phyloP scores from a whole-genome alignment of 2,329 filamentous ascomycete genomes.

The Diaporthe helianthi region DNA sequence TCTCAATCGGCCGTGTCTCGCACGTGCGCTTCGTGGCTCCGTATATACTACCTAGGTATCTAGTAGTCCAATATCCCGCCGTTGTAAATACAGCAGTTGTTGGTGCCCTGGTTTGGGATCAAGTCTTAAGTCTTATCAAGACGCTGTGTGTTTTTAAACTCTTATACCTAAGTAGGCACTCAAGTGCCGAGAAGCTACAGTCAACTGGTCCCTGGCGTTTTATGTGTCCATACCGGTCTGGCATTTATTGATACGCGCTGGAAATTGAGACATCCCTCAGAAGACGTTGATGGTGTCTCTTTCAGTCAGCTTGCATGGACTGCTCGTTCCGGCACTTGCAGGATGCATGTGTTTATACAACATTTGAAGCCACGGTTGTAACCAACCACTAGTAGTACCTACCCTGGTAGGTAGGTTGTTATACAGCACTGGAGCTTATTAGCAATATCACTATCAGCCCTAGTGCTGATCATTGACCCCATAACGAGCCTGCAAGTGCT shows the following conservation, averaged over 20 bases:
- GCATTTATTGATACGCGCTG: too few relatives aligned
- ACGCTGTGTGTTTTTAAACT: too few relatives aligned
- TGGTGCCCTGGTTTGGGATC: background rate
- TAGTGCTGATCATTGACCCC: slow-evolving; percentile 7
- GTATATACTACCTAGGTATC: background rate
- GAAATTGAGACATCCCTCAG: background rate
- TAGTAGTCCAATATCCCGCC: background rate
- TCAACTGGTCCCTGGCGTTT: too few relatives aligned
- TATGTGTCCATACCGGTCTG: background rate
- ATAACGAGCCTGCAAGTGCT: background rate
- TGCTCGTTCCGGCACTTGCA: background rate
- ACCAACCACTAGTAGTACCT: background rate
- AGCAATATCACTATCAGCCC: background rate
- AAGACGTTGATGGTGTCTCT: background rate
- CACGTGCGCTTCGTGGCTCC: too few relatives aligned
- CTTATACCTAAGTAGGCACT: too few relatives aligned
- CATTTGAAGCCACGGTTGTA: background rate
- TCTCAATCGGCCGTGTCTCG: background rate
- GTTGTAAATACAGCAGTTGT: background rate
- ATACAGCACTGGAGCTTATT: too few relatives aligned
- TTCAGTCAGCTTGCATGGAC: background rate
- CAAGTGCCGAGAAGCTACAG: too few relatives aligned
- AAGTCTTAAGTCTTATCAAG: background rate
- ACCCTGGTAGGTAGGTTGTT: too few relatives aligned
- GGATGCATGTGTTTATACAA: background rate